phyloP scores from a whole-genome alignment of 2,329 filamentous ascomycete species.

The Dryadomyces quercivorus region DNA sequence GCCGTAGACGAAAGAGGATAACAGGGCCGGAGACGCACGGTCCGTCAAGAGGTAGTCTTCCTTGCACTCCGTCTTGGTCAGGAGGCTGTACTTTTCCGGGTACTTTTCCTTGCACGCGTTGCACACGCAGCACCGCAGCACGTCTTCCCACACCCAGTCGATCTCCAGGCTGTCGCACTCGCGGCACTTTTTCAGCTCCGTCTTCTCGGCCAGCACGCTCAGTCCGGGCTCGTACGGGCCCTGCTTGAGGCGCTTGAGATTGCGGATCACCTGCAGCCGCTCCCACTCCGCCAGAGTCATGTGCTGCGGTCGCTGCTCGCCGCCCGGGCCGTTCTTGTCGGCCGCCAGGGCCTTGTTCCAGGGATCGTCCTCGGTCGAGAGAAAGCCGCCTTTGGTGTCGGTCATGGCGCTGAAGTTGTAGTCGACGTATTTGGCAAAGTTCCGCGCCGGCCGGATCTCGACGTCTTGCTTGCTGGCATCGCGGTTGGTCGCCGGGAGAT shows the following conservation, averaged over 20 bases:
- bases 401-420: conserved; percentile 98
- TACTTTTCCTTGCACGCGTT: conserved; percentile 74
- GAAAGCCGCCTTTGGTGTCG: conserved; percentile 91
- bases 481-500: conserved; percentile 47
- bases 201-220: conserved; percentile 55
- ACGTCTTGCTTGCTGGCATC: conserved; percentile 40
- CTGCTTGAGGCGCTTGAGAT: conserved; percentile 58
- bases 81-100: conserved; percentile 84
- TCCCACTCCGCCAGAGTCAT: conserved; percentile 95
- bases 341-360: conserved; percentile 63
- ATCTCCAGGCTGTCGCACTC: conserved; percentile 81
- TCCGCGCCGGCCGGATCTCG: conserved; percentile 62
- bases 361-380: conserved; percentile 85
- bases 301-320: conserved; percentile 57
- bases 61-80: conserved; percentile 93
- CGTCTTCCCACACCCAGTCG: conserved; percentile 88
- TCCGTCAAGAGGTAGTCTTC: conserved; percentile 95
- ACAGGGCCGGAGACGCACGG: conserved; percentile 29
- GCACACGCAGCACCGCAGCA: conserved; percentile 67
- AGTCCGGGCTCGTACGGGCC: conserved; percentile 84
- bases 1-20: background rate
- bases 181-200: conserved; percentile 59
- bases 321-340: conserved; percentile 20
- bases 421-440: conserved; percentile 90
- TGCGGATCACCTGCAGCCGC: conserved; percentile 60